phyloP scores from a whole-genome alignment of 2,329 filamentous ascomycete species.

The Microdochium trichocladiopsis region DNA sequence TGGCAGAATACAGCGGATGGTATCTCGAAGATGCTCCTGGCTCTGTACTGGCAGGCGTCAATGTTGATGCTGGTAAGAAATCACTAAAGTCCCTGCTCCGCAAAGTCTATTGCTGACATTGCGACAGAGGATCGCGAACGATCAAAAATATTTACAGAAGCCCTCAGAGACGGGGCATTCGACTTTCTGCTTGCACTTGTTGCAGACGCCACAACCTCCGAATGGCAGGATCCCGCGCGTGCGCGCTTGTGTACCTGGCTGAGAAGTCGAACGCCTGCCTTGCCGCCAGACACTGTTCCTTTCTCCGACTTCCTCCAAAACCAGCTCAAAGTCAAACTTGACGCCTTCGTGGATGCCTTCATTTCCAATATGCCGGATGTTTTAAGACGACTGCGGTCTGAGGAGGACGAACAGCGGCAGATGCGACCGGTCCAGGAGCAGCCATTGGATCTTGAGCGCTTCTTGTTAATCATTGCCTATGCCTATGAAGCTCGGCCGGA shows the following conservation, averaged over 20 bases:
- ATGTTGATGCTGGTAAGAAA: conserved; percentile 48
- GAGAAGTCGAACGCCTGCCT: conserved; percentile 67
- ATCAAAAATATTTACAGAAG: conserved; percentile 65
- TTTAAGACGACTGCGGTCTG: conserved; percentile 73
- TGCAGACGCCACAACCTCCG: conserved; percentile 69
- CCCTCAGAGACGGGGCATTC: conserved; percentile 82
- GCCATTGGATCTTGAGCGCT: conserved; percentile 74
- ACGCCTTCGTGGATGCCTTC: conserved; percentile 83
- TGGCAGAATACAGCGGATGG: conserved; percentile 87
- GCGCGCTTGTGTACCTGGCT: conserved; percentile 76
- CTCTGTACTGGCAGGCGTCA: conserved; percentile 51
- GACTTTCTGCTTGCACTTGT: conserved; percentile 85
- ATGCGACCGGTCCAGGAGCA: conserved; percentile 58
- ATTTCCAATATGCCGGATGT: conserved; percentile 95
- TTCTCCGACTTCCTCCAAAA: conserved; percentile 68
- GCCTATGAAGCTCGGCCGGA: conserved; percentile 82
- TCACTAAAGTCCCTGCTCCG: conserved; percentile 2
- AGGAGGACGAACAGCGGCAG: conserved; percentile 83
- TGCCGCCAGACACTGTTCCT: conserved; percentile 59
- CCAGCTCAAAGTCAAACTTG: conserved; percentile 72
- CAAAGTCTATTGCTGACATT: conserved; percentile 17
- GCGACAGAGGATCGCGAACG: conserved; percentile 60
- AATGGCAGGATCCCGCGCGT: conserved; percentile 85
- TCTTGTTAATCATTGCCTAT: conserved; percentile 87
- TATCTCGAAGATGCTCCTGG: conserved; percentile 68